Conservation (phyloP, 108 stramenopile genomes). For the Pelagomonas calceolata region DNA sequence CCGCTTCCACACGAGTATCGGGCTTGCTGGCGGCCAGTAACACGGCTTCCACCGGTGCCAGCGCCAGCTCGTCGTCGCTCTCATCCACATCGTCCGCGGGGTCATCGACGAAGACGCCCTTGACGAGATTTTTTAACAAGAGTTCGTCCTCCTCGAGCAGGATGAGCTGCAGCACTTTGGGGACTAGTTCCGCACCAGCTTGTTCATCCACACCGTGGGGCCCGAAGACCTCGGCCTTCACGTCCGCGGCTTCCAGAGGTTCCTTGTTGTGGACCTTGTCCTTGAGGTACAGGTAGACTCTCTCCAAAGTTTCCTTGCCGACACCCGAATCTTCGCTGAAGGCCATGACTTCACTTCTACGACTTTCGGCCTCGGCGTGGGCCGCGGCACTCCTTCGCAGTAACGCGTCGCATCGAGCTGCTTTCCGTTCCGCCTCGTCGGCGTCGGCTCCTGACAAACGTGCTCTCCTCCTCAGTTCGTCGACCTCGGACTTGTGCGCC, state of each 20-base stretch:
- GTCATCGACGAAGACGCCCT: not conserved
- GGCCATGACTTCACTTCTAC: not conserved
- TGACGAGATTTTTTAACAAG: not conserved
- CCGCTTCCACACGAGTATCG: too few relatives aligned
- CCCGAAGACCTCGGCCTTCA: not conserved
- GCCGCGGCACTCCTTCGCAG: not conserved
- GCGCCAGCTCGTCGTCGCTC: too few relatives aligned
- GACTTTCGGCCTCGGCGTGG: not conserved
- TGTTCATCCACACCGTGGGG: not conserved
- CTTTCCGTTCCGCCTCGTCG: not conserved
- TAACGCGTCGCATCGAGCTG: not conserved
- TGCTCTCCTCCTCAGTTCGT: not conserved
- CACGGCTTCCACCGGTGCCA: too few relatives aligned
- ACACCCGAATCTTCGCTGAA: not conserved
- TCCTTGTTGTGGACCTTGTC: conserved; percentile 1
- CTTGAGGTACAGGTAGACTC: not conserved
- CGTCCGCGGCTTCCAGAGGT: not conserved
- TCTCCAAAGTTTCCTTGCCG: not conserved
- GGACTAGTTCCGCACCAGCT: not conserved
- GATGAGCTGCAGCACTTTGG: not conserved
- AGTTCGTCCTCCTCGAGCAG: not conserved
- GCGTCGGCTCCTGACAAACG: not conserved
- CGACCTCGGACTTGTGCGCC: too few relatives aligned
- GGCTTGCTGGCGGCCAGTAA: too few relatives aligned
- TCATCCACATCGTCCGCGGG: too few relatives aligned